Base-by-base conservation (phyloP, 805 yeast species). In the Ogataea ramenticola region DNA sequence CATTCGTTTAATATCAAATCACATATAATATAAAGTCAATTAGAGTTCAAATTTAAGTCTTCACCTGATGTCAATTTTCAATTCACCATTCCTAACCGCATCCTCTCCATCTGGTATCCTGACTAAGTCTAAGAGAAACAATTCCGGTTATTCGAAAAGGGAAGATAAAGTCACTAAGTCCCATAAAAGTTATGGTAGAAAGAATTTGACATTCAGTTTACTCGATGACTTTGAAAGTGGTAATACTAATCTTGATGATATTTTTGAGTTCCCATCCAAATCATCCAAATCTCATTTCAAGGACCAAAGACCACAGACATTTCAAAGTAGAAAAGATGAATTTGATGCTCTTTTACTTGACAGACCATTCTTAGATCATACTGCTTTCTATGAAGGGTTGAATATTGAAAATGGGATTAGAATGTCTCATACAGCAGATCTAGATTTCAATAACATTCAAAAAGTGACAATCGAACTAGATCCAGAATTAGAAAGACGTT, bases 201-300 rank as follows among this genome's bases (percentile, higher is more conserved):
- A 26, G 21, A 42, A 24, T 24, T 20, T 24, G 6, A 31, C 37
- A 1, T 47, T 46, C 5, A 52, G 47, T 42, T 40, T 56, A 2
- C 45, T 61, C 40, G 64, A 60, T 44, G 65, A 61, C 45, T 60
- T 57, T 41, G 58, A 54, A 29, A 40, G 56, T 6, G 60, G 58
- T 10, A 51, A 56, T 43, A 49, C 57, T 30, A 42, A 52, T 6
- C 35, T 52, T 17, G 56, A 50, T 40, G 62, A 55, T 41, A 54
- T 52, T 36, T 50, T 48, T 43, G 45, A 42, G 15, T 41, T 48
- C 17, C 51, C 47, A 19, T 26, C 32, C 15, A 24, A 22, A 15
- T 20, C 4, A 12, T 22, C 30, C 4, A 36, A n/a, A n/a, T n/a
- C n/a, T 10, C 27, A 10, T 10, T 24, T 24, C 27, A 24, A 7